These are phyloP conservation scores for Saccharomycodes ludwigii DNA, from an alignment of 805 yeast genomes.

Conservation along the genomic window DNA sequence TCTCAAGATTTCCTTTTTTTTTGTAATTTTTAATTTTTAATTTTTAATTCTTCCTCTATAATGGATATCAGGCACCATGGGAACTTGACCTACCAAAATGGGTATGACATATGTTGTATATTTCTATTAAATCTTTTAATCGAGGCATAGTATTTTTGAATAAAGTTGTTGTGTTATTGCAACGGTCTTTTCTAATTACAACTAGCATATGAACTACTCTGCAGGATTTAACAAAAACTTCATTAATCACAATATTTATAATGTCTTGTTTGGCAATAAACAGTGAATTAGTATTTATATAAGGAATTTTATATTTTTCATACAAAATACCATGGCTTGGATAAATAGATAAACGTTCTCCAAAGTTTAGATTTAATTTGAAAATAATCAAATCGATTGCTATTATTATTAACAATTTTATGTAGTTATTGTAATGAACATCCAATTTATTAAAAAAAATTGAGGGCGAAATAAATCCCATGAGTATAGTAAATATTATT, in stretches of 20 bases:
- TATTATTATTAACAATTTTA: no score
- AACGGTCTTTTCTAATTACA: background rate
- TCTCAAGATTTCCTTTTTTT: no score
- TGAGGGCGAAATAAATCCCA: no score
- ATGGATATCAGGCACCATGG: background rate
- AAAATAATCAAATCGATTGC: background rate
- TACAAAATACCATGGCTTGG: background rate
- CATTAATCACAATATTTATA: background rate
- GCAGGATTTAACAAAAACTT: background rate
- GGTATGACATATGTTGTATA: background rate
- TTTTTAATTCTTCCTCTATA: no score
- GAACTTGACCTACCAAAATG: background rate
- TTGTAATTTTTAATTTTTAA: no score
- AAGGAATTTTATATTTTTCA: background rate
- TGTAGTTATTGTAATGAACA: no score
- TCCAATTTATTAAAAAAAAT: no score
- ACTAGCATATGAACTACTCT: background rate
- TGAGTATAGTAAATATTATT: no score
- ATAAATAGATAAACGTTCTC: background rate
- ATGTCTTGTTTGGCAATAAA: constrained; percentile 1
- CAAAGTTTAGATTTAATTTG: background rate
- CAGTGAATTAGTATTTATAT: background rate
- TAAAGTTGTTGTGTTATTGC: background rate
- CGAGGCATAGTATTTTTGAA: background rate
- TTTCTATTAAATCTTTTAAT: background rate